These are phyloP conservation scores for Chamaenerion angustifolium DNA, from an alignment of 345 rosid genomes.

Conservation along the genomic window DNA sequence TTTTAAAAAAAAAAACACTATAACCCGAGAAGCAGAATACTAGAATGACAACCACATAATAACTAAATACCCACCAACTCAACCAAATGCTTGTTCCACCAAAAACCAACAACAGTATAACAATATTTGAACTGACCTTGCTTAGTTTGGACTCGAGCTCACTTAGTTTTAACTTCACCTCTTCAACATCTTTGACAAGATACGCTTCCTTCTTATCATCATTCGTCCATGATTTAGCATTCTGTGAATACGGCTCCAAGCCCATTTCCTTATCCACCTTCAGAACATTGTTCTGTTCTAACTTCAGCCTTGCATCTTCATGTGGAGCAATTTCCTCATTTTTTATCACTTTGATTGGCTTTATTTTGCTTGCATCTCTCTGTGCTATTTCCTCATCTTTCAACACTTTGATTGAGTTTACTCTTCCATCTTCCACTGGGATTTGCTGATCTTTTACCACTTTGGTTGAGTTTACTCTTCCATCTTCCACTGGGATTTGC, in stretches of 20 bases:
- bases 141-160: conserved; percentile 55
- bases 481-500: too few relatives aligned
- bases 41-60: too few relatives aligned
- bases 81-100: background rate
- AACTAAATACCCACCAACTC: too few relatives aligned
- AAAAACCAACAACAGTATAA: background rate
- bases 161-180: conserved; percentile 52
- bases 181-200: conserved; percentile 43
- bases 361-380: too few relatives aligned
- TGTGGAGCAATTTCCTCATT: conserved; percentile 11
- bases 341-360: too few relatives aligned
- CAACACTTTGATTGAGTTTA: conserved; percentile 15
- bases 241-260: conserved; percentile 13
- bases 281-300: background rate
- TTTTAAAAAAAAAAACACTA: background rate
- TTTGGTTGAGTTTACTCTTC: background rate
- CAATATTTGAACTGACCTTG: conserved; percentile 34
- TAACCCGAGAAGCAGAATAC: background rate
- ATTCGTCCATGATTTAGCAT: conserved; percentile 6
- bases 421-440: conserved; percentile 21
- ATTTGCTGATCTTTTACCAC: conserved; percentile 15
- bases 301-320: conserved; percentile 22
- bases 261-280: conserved; percentile 7
- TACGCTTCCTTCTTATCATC: conserved; percentile 28
- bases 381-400: conserved; percentile 1